A percentile compares a stretch with the other conserved stretches of the same genome.
phyloP scores from a whole-genome alignment of 768 basidiomycete genomes.

The Trametes elegans region DNA sequence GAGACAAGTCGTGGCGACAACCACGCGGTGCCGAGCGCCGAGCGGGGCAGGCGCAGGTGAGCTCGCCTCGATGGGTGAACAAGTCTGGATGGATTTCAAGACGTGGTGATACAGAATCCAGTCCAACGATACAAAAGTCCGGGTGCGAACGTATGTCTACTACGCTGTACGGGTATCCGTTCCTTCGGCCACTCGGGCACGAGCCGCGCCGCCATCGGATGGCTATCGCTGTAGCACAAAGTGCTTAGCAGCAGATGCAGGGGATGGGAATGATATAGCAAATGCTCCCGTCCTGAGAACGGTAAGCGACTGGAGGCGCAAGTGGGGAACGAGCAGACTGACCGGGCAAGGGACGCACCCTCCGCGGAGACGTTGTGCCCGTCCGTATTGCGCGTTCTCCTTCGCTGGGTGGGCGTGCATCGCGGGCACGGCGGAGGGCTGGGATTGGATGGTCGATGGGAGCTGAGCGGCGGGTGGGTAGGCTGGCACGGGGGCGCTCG shows the following conservation, averaged over 20 bases:
- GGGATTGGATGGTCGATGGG: not conserved
- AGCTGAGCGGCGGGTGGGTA: constrained; percentile 1
- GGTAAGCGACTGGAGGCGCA: no score
- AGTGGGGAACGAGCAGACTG: not conserved
- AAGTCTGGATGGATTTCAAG: no score
- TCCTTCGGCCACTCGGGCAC: no score
- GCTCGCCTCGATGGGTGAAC: not conserved
- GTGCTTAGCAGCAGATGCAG: constrained; percentile 5
- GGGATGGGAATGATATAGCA: constrained; percentile 12
- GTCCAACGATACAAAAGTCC: no score
- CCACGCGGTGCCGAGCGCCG: no score
- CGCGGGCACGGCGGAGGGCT: not conserved
- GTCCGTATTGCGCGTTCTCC: not conserved
- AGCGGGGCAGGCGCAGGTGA: not conserved
- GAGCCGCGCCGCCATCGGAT: no score
- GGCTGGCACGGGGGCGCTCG: not conserved
- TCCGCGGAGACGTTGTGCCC: not conserved
- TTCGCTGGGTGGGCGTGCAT: not conserved
- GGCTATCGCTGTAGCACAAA: no score
- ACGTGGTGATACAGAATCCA: no score
- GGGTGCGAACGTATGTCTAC: no score
- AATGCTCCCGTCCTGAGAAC: constrained; percentile 5
- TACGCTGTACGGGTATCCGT: no score
- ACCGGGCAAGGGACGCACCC: constrained; percentile 8
- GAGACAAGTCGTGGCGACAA: not conserved